Base-by-base conservation (phyloP, 805 yeast genomes). In the Lachancea mirantina region DNA sequence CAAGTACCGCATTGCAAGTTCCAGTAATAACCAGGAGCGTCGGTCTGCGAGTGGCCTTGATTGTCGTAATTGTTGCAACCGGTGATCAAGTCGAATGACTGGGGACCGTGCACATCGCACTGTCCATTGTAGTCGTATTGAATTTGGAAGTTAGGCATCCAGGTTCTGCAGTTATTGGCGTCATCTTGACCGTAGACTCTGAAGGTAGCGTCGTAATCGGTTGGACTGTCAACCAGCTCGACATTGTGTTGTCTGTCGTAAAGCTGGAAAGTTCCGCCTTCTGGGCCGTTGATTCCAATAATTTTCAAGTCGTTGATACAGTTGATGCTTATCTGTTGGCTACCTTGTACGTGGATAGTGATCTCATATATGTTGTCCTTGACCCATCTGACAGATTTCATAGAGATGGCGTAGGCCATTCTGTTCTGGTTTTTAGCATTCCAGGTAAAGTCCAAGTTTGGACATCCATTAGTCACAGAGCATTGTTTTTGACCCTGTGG, bases 61-160 rank as follows among this genome's bases (percentile, higher is more conserved):
- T 55, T 52, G 32, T 54, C 59, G 11, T 28, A 33, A 24, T 37
- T 29, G 21, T 27, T 38, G 36, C 61, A 57, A 14, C 49, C 49
- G 19, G 49, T 41, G 19, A 39, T 24, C 37, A 56, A 53, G 26
- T 54, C 59, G 22, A 43, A 46, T 16, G 35, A 23, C 10, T 39
- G 34, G 9, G 34, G 14, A 26, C 45, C 41, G 38, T 41, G 34
- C 19, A 42, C 52, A 9, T 23, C 35, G 8, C 53, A 57, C 18
- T 52, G 48, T 23, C 50, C 45, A 17, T 30, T 30, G 50, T 60
- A 57, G 13, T 56, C 57, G 27, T 42, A 55, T 24, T 57, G 59
- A 28, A 57, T 46, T 40, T 52, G 56, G 44, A 55, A 55, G 10
- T 42, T 20, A 5, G 53, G 51, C 36, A 49, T 42, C 42, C 55